A percentile compares a stretch with the other conserved stretches of the same genome.
Evolutionary conservation across 1,139 yeast genomes (phyloP).

Genomic region (Hanseniaspora gamundiae): DNA sequence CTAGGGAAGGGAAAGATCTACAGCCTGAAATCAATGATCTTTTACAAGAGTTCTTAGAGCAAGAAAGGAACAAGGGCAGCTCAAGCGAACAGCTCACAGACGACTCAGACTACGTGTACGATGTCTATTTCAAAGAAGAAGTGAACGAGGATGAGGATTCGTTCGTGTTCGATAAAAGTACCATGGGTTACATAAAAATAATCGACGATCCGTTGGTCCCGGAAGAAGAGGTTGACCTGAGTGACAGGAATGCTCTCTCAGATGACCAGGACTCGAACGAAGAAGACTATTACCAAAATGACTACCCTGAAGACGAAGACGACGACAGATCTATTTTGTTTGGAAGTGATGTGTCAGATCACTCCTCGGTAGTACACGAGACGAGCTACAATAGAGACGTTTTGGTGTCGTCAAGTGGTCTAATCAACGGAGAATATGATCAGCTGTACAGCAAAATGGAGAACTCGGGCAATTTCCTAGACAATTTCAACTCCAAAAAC

Average conservation of each 20-base stretch:
- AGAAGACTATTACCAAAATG: slow-evolving; percentile 83
- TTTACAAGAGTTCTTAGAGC: slow-evolving; percentile 43
- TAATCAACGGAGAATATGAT: slow-evolving; percentile 4
- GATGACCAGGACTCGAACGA: slow-evolving; percentile 80
- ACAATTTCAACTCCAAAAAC: not conserved
- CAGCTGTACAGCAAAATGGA: slow-evolving; percentile 12
- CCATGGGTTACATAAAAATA: slow-evolving; percentile 54
- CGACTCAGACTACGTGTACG: slow-evolving; percentile 71
- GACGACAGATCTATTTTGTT: slow-evolving; percentile 31
- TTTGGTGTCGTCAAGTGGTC: not conserved
- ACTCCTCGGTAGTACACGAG: slow-evolving; percentile 8
- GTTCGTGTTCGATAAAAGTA: slow-evolving; percentile 30
- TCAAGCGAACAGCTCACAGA: slow-evolving; percentile 3
- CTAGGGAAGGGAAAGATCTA: slow-evolving; percentile 32
- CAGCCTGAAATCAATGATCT: slow-evolving; percentile 58
- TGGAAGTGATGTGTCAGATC: slow-evolving; percentile 22
- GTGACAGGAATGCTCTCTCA: slow-evolving; percentile 25
- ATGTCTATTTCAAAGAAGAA: slow-evolving; percentile 60
- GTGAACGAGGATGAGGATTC: slow-evolving; percentile 33
- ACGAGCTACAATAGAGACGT: slow-evolving; percentile 3
- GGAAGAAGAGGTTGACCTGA: slow-evolving; percentile 34
- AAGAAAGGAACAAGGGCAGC: slow-evolving; percentile 16
- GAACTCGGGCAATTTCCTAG: slow-evolving; percentile 6
- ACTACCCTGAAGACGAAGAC: slow-evolving; percentile 90
- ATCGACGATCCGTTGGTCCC: slow-evolving; percentile 50